Percentiles rank a stretch among this genome's conserved stretches.
These are phyloP conservation scores for Debaryomycetaceae sp. DNA, from an alignment of 1,139 yeast species.

Conservation along the genomic window DNA sequence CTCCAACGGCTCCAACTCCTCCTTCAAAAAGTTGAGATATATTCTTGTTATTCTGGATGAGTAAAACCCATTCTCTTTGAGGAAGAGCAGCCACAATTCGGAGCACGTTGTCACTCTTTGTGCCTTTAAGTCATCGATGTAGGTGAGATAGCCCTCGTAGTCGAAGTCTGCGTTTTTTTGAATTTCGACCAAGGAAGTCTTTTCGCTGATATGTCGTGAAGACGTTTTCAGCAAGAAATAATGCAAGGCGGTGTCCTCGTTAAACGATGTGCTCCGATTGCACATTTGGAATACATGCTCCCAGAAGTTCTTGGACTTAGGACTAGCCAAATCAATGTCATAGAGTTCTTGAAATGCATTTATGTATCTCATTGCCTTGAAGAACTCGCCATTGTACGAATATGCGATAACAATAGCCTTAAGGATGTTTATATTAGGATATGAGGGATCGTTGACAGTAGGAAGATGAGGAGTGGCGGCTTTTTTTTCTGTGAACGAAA, in stretches of 20 bases:
- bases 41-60: slow-evolving; percentile 22
- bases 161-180: slow-evolving; percentile 36
- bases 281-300: slow-evolving; percentile 36
- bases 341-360: slow-evolving; percentile 35
- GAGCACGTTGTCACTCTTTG: slow-evolving; percentile 26
- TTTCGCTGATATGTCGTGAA: slow-evolving; percentile 6
- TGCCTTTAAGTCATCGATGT: slow-evolving; percentile 20
- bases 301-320: slow-evolving; percentile 29
- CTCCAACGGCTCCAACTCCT: slow-evolving; percentile 12
- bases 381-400: slow-evolving; percentile 29
- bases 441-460: slow-evolving; percentile 15
- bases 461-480: slow-evolving; percentile 6
- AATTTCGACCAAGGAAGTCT: slow-evolving; percentile 22
- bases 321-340: slow-evolving; percentile 18
- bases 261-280: slow-evolving; percentile 26
- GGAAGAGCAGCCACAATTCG: slow-evolving; percentile 35
- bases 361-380: slow-evolving; percentile 30
- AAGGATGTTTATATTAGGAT: slow-evolving; percentile 25
- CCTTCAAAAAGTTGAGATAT: slow-evolving; percentile 20
- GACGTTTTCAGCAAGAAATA: slow-evolving; percentile 22
- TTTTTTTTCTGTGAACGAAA: slow-evolving; percentile 20
- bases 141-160: slow-evolving; percentile 35
- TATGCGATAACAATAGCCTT: slow-evolving; percentile 30
- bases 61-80: slow-evolving; percentile 19
- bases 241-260: slow-evolving; percentile 24